Conservation (phyloP, 2,329 filamentous ascomycete species). For the Aspergillus brasiliensis region DNA sequence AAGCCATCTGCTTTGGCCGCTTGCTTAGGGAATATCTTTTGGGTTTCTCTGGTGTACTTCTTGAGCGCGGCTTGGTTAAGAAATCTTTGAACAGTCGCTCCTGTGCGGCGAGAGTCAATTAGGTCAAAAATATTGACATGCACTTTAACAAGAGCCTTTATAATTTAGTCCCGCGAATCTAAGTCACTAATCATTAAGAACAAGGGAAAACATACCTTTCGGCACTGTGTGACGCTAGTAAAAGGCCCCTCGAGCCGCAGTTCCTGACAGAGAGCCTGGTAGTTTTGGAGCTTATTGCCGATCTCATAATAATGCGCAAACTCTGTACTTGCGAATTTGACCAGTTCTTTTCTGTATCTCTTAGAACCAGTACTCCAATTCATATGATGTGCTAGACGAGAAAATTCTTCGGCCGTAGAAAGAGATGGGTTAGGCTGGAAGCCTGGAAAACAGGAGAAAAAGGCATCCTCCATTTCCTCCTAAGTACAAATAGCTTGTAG, state of each 20-base stretch:
- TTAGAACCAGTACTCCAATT: constrained; percentile 7
- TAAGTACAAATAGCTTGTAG: neutral
- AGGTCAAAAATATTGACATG: constrained; percentile 19
- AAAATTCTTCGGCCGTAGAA: constrained; percentile 5
- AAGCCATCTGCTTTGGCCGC: constrained; percentile 19
- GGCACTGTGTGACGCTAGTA: constrained; percentile 7
- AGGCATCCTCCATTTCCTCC: constrained; percentile 6
- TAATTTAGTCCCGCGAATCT: neutral
- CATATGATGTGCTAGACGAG: constrained; percentile 11
- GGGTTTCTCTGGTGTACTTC: constrained; percentile 14
- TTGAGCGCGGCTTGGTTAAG: constrained; percentile 10
- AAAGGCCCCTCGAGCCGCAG: constrained; percentile 8
- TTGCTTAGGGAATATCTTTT: constrained; percentile 19
- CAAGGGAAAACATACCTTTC: constrained; percentile 10
- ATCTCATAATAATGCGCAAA: neutral
- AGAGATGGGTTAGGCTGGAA: constrained; percentile 11
- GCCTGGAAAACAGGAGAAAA: constrained; percentile 10
- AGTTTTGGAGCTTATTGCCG: constrained; percentile 10
- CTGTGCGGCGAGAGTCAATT: constrained; percentile 17
- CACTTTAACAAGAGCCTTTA: constrained; percentile 20
- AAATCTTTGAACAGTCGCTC: constrained; percentile 14
- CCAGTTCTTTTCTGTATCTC: neutral
- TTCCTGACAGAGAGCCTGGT: constrained; percentile 8
- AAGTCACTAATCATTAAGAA: neutral
- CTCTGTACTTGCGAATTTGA: constrained; percentile 1